phyloP scores from a whole-genome alignment of 1,284 basidiomycete species.

The Vanrija sp. region DNA sequence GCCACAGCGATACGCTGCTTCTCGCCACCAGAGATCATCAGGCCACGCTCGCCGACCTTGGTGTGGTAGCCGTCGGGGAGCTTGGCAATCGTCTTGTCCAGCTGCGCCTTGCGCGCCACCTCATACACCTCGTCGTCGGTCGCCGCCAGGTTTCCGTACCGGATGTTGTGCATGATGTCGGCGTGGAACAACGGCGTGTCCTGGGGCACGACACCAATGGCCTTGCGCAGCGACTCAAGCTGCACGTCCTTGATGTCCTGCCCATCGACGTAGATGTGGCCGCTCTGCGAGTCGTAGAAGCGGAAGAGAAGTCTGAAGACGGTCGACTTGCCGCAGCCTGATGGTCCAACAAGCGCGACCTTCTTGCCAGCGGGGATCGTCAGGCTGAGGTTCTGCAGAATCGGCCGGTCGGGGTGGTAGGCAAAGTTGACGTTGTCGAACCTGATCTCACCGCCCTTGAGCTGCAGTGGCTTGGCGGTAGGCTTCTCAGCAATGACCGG shows the following conservation, averaged over 20 bases:
- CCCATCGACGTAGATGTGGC: conserved; percentile 68
- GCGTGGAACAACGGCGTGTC: conserved; percentile 97
- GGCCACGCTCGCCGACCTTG: conserved; percentile 88
- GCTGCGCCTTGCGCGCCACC: conserved; percentile 79
- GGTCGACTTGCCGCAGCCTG: conserved; percentile 97
- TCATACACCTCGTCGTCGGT: conserved; percentile 81
- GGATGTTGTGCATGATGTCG: conserved; percentile 89
- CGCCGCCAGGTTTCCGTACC: conserved; percentile 86
- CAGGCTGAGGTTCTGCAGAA: conserved; percentile 85
- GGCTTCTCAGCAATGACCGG: conserved; percentile 62
- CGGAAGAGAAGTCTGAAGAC: conserved; percentile 90
- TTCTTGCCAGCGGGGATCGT: conserved; percentile 92
- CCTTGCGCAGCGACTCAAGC: conserved; percentile 65
- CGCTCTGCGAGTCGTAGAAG: conserved; percentile 82
- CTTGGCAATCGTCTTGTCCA: conserved; percentile 72
- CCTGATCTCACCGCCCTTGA: conserved; percentile 79
- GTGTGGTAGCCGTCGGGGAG: conserved; percentile 84
- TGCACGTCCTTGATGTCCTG: conserved; percentile 77
- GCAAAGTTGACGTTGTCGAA: conserved; percentile 91
- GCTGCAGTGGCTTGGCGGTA: conserved; percentile 62
- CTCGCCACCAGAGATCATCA: conserved; percentile 98
- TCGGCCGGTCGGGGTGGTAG: conserved; percentile 84
- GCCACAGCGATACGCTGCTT: conserved; percentile 95
- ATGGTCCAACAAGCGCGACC: conserved; percentile 92
- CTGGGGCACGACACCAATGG: conserved; percentile 93